Conservation (phyloP, 768 basidiomycete species). For the Pisolithus orientalis region DNA sequence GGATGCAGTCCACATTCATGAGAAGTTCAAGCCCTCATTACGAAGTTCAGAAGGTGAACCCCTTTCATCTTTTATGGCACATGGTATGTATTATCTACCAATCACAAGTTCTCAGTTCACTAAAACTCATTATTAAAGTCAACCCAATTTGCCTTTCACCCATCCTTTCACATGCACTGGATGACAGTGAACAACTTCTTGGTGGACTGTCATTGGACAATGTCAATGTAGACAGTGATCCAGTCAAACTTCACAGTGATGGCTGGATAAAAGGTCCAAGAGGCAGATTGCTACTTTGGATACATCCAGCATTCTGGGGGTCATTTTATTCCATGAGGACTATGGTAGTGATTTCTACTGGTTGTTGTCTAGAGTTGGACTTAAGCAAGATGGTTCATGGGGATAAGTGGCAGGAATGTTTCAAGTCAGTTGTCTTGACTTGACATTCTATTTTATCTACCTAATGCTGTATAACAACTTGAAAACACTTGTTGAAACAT, state of each 20-base stretch:
- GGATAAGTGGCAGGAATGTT: neutral
- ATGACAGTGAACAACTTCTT: neutral
- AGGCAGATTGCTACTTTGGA: slow-evolving; percentile 1
- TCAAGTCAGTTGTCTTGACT: neutral
- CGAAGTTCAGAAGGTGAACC: no score
- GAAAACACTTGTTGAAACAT: no score
- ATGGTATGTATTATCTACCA: no score
- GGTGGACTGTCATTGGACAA: neutral
- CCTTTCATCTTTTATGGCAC: no score
- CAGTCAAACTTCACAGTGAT: slow-evolving; percentile 2
- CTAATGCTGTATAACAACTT: no score
- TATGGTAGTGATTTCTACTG: neutral
- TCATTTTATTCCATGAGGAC: neutral
- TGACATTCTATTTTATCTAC: neutral
- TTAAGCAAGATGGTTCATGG: slow-evolving; percentile 2
- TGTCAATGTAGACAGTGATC: neutral
- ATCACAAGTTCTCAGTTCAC: no score
- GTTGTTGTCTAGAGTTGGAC: neutral
- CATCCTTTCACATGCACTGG: neutral
- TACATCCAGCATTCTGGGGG: neutral
- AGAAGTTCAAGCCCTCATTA: no score
- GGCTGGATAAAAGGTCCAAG: slow-evolving; percentile 3
- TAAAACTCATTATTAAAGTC: neutral
- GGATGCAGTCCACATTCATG: neutral
- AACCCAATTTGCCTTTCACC: neutral